A percentile compares a stretch with the other conserved stretches of the same genome.
These are phyloP conservation scores for Aspergillus puulaauensis DNA, from an alignment of 2,329 filamentous ascomycete genomes.

Conservation along the genomic window DNA sequence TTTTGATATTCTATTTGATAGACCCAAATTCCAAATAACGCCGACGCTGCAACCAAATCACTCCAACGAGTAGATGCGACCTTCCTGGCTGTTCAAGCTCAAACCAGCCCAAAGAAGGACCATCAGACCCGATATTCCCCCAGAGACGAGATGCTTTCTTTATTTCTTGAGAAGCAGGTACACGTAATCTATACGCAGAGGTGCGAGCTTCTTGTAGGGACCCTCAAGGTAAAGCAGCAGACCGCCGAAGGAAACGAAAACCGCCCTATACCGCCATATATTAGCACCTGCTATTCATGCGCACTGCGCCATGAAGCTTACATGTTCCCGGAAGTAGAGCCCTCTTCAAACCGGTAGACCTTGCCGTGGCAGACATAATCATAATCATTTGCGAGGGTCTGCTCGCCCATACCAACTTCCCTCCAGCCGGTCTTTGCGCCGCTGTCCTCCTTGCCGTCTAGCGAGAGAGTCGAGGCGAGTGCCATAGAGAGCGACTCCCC, in stretches of 20 bases:
- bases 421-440: conserved; percentile 69
- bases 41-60: conserved; percentile 41
- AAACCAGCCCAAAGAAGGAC: background rate
- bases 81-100: conserved; percentile 18
- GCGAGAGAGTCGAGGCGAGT: conserved; percentile 77
- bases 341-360: conserved; percentile 53
- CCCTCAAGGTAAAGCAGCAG: conserved; percentile 87
- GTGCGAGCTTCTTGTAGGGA: conserved; percentile 92
- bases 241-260: conserved; percentile 91
- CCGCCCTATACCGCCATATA: conserved; percentile 64
- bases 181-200: conserved; percentile 86
- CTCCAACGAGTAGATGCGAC: conserved; percentile 24
- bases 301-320: conserved; percentile 50
- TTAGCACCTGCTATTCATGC: background rate
- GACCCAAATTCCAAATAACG: conserved; percentile 39
- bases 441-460: conserved; percentile 80
- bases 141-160: conserved; percentile 12
- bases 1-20: conserved; percentile 34
- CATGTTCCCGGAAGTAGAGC: conserved; percentile 75
- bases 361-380: conserved; percentile 55
- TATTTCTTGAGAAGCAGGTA: conserved; percentile 94
- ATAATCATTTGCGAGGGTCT: conserved; percentile 54
- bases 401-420: conserved; percentile 60
- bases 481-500: conserved; percentile 79
- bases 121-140: background rate